A percentile compares a stretch with the other conserved stretches of the same genome.
Conservation (phyloP, 2,329 filamentous ascomycete genomes). For the Lojkania enalia region DNA sequence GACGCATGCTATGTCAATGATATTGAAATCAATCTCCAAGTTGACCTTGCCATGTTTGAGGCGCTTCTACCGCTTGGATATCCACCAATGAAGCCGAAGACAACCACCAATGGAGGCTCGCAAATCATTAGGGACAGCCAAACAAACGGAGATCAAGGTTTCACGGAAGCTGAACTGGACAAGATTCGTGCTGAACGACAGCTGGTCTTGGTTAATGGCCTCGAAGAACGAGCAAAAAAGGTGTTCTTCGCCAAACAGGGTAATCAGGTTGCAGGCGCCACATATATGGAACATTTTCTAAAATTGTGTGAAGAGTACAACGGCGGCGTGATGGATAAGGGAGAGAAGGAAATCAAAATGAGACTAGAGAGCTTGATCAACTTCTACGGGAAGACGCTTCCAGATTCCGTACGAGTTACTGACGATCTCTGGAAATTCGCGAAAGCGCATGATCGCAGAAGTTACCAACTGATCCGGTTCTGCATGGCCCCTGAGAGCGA, state of each 20-base stretch:
- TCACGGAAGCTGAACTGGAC: slow-evolving; percentile 63
- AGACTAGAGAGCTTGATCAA: slow-evolving; percentile 74
- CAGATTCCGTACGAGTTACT: slow-evolving; percentile 71
- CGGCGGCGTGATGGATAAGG: slow-evolving; percentile 77
- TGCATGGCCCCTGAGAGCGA: slow-evolving; percentile 84
- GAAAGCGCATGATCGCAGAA: slow-evolving; percentile 85
- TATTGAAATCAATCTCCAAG: slow-evolving; percentile 76
- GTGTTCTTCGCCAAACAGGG: slow-evolving; percentile 87
- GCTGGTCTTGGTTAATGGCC: slow-evolving; percentile 74
- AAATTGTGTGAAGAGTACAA: slow-evolving; percentile 88
- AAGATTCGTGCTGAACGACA: slow-evolving; percentile 83
- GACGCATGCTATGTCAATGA: slow-evolving; percentile 91
- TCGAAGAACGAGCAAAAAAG: slow-evolving; percentile 77
- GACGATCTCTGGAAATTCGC: slow-evolving; percentile 88
- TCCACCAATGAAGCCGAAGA: slow-evolving; percentile 67
- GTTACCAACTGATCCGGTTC: slow-evolving; percentile 86
- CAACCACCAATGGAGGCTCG: slow-evolving; percentile 54
- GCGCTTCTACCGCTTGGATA: slow-evolving; percentile 87
- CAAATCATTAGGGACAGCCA: slow-evolving; percentile 67
- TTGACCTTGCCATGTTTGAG: slow-evolving; percentile 85
- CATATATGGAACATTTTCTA: slow-evolving; percentile 74
- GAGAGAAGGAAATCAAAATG: slow-evolving; percentile 66
- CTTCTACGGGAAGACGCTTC: slow-evolving; percentile 73
- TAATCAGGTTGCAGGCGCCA: slow-evolving; percentile 74
- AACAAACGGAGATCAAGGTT: slow-evolving; percentile 48